These are phyloP conservation scores for Beauveria asiatica DNA, from an alignment of 2,329 filamentous ascomycete genomes.

Conservation along the genomic window DNA sequence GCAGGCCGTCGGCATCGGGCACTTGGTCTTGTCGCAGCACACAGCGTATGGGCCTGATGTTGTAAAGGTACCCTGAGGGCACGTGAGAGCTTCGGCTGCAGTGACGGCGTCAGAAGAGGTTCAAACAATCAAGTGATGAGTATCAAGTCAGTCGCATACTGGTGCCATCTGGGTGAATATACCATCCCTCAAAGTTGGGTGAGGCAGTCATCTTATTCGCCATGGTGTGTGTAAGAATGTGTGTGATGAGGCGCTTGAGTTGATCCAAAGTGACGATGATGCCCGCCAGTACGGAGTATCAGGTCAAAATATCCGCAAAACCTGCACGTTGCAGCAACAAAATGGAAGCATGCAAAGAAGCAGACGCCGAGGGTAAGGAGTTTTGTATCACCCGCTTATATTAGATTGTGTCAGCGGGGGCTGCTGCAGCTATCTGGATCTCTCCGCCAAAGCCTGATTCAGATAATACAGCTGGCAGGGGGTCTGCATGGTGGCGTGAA, in stretches of 20 bases:
- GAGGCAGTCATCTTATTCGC: neutral
- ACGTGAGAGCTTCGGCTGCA: conserved; percentile 5
- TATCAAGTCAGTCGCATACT: neutral
- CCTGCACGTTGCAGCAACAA: neutral
- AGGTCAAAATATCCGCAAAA: neutral
- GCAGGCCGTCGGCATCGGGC: conserved; percentile 4
- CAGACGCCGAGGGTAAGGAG: neutral
- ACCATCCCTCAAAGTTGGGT: conserved; percentile 9
- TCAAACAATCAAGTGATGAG: neutral
- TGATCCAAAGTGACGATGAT: neutral
- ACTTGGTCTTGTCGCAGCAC: conserved; percentile 5
- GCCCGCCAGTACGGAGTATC: neutral
- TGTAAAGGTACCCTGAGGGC: conserved; percentile 5
- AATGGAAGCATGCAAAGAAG: neutral
- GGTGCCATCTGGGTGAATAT: conserved; percentile 6
- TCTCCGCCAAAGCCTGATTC: neutral
- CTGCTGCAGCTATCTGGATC: conserved; percentile 1
- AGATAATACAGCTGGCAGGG: conserved; percentile 1
- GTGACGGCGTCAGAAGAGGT: neutral
- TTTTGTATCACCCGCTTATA: neutral
- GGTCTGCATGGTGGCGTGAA: neutral
- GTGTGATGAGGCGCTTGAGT: neutral
- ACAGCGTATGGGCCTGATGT: conserved; percentile 1
- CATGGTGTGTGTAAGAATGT: neutral
- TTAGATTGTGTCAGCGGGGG: neutral